phyloP scores from a whole-genome alignment of 257 asterid species.

The Salvia rosmarinus region DNA sequence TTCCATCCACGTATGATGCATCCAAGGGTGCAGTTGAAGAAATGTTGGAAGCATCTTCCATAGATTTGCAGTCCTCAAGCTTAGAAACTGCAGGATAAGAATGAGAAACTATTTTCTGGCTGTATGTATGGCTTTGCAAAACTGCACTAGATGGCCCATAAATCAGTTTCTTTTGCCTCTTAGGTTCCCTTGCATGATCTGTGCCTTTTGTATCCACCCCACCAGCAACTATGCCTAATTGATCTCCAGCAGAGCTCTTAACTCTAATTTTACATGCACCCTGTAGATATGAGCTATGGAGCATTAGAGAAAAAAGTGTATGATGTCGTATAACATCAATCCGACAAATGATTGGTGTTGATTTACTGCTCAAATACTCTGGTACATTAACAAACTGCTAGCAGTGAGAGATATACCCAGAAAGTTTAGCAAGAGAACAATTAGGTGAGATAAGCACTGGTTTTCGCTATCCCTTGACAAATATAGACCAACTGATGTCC shows the following conservation, averaged over 20 bases:
- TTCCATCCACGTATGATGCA: slow-evolving; percentile 37
- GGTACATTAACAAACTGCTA: neutral
- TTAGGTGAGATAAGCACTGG: neutral
- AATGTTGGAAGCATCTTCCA: slow-evolving; percentile 38
- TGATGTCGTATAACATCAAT: slow-evolving; percentile 1
- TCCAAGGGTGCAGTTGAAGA: slow-evolving; percentile 38
- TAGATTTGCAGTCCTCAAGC: slow-evolving; percentile 38
- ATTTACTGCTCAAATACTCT: slow-evolving; percentile 9
- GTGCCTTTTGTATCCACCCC: slow-evolving; percentile 28
- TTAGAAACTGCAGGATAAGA: slow-evolving; percentile 41
- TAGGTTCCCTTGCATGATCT: slow-evolving; percentile 53
- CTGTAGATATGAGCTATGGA: slow-evolving; percentile 39
- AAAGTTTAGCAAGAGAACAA: neutral
- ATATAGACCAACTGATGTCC: neutral
- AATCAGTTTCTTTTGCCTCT: slow-evolving; percentile 66
- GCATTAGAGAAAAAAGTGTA: slow-evolving; percentile 20
- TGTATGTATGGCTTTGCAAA: slow-evolving; percentile 31
- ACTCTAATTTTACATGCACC: slow-evolving; percentile 27
- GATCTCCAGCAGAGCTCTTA: slow-evolving; percentile 40
- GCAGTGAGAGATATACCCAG: slow-evolving; percentile 8
- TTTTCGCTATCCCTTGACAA: neutral
- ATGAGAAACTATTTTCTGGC: slow-evolving; percentile 27
- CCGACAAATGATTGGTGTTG: slow-evolving; percentile 6
- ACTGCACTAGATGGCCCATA: slow-evolving; percentile 46
- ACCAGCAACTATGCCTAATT: slow-evolving; percentile 35